phyloP scores from a whole-genome alignment of 305 asterid species.

The Fraxinus sp. region DNA sequence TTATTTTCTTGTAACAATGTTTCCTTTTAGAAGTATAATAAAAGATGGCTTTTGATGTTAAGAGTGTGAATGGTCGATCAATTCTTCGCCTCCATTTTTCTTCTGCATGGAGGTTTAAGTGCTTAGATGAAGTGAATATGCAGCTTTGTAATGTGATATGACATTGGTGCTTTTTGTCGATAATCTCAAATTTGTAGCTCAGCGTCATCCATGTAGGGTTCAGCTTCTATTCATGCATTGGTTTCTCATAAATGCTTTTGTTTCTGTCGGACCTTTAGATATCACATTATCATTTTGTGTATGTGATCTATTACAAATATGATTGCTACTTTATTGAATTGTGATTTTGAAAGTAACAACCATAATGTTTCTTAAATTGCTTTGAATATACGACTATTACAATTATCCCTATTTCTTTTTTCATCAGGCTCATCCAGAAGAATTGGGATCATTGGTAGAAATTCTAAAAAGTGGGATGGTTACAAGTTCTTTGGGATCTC shows the following conservation, averaged over 20 bases:
- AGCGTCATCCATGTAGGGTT: slow-evolving; percentile 9
- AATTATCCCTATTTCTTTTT: slow-evolving; percentile 28
- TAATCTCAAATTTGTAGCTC: not conserved
- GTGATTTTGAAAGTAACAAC: slow-evolving; percentile 20
- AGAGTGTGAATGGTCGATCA: not conserved
- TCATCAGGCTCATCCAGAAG: slow-evolving; percentile 84
- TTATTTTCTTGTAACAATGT: not conserved
- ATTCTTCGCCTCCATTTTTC: not conserved
- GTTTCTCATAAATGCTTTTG: slow-evolving; percentile 1
- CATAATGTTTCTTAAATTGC: slow-evolving; percentile 15
- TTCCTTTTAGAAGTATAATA: not conserved
- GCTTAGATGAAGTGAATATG: not conserved
- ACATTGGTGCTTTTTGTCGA: not conserved
- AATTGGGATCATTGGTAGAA: slow-evolving; percentile 83
- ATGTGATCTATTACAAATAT: slow-evolving; percentile 3
- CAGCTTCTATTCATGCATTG: not conserved
- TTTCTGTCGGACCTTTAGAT: slow-evolving; percentile 15
- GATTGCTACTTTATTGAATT: slow-evolving; percentile 18
- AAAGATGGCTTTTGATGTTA: not conserved
- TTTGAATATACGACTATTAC: slow-evolving; percentile 10
- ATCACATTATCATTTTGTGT: slow-evolving; percentile 12
- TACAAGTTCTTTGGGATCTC: slow-evolving; percentile 79
- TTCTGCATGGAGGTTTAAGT: not conserved
- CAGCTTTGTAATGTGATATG: not conserved
- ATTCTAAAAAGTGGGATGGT: slow-evolving; percentile 97